These are phyloP conservation scores for Beauveria scarabaeidicola DNA, from an alignment of 2,329 filamentous ascomycete species.

Conservation along the genomic window DNA sequence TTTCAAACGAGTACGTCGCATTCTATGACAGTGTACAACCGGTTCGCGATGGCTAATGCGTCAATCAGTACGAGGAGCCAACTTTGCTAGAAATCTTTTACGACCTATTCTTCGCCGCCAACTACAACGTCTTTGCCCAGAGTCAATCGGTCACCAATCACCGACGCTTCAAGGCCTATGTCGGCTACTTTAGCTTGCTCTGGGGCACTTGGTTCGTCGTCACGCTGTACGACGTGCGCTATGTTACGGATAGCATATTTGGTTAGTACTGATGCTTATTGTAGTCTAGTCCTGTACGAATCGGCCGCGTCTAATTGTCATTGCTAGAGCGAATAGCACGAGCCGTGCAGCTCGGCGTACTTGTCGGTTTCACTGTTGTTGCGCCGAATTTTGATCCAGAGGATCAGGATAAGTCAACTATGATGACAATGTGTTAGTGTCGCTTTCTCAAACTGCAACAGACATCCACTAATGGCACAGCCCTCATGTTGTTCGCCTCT, in stretches of 20 bases:
- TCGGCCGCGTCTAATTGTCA: not conserved
- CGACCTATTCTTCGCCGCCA: constrained; percentile 43
- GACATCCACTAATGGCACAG: constrained; percentile 14
- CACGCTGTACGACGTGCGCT: constrained; percentile 57
- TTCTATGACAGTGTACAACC: no score
- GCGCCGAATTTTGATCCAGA: constrained; percentile 37
- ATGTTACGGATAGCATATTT: constrained; percentile 55
- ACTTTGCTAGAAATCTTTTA: constrained; percentile 30
- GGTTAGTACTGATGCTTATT: constrained; percentile 21
- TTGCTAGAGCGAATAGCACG: constrained; percentile 43
- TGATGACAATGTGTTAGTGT: constrained; percentile 32
- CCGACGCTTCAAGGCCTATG: constrained; percentile 24
- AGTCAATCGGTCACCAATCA: constrained; percentile 24
- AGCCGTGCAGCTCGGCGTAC: constrained; percentile 52
- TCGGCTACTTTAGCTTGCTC: constrained; percentile 41
- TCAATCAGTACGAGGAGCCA: constrained; percentile 23
- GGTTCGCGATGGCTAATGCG: not conserved
- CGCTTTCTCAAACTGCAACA: not conserved
- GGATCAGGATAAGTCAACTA: constrained; percentile 28
- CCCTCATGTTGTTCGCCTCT: constrained; percentile 42
- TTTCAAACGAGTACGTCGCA: not conserved
- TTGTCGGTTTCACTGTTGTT: constrained; percentile 57
- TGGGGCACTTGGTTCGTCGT: constrained; percentile 64
- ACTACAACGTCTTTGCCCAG: constrained; percentile 50
- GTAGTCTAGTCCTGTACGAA: fast-evolving